Percentiles rank a stretch among this genome's conserved stretches.
These are phyloP conservation scores for Fusarium piperis DNA, from an alignment of 2,329 filamentous ascomycete genomes.

Conservation along the genomic window DNA sequence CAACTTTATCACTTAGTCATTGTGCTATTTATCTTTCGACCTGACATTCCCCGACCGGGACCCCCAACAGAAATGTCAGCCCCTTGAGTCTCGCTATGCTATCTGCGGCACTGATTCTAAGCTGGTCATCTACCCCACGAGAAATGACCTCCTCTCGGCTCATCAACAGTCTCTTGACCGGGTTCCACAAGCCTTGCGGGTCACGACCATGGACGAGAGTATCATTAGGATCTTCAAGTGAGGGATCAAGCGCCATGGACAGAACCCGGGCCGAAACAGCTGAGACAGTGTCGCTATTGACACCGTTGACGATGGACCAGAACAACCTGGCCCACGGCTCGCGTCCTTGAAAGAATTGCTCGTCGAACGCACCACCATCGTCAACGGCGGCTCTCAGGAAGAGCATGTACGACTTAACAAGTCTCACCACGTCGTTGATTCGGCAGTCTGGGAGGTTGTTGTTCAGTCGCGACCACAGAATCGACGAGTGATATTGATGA, in stretches of 20 bases:
- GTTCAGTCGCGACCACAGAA: conserved; percentile 43
- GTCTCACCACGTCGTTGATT: conserved; percentile 45
- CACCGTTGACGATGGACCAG: conserved; percentile 33
- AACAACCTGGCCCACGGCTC: conserved; percentile 42
- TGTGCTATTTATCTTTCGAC: background rate
- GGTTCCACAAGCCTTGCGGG: conserved; percentile 2
- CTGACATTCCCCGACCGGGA: conserved; percentile 26
- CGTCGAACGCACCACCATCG: conserved; percentile 38
- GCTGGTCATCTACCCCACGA: conserved; percentile 14
- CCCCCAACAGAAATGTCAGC: conserved; percentile 33
- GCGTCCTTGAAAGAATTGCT: conserved; percentile 34
- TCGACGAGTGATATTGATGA: conserved; percentile 45
- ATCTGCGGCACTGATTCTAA: conserved; percentile 40
- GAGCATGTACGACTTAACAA: conserved; percentile 44
- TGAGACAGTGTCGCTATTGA: conserved; percentile 4
- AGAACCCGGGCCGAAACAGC: background rate
- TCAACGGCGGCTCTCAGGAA: conserved; percentile 41
- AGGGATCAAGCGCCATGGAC: background rate
- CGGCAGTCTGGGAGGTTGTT: conserved; percentile 45
- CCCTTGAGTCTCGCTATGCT: conserved; percentile 37
- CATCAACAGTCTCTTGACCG: conserved; percentile 13
- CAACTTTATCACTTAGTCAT: background rate
- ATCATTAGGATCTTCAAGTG: background rate
- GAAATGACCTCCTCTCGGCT: conserved; percentile 15
- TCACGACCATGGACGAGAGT: background rate